These are phyloP conservation scores for Gaeumannomyces sp. DNA, from an alignment of 2,329 filamentous ascomycete genomes.

Conservation along the genomic window DNA sequence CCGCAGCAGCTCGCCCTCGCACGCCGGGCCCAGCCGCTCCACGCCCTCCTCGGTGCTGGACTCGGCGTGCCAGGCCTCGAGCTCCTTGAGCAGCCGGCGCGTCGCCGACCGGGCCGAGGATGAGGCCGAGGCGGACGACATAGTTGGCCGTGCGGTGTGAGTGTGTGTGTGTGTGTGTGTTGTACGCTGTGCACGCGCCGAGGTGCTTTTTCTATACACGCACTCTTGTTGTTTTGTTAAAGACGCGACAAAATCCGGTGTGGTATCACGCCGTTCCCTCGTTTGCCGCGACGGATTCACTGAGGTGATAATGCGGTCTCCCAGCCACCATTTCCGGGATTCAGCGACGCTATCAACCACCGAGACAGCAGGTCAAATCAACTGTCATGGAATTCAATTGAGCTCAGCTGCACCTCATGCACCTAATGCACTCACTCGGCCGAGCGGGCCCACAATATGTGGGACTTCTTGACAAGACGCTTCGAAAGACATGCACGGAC, in stretches of 20 bases:
- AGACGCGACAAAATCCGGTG: too few species aligned
- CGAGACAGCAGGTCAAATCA: not conserved
- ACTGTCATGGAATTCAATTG: not conserved
- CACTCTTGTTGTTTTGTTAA: not conserved
- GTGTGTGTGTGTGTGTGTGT: slow-evolving; percentile 1
- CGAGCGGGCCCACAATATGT: not conserved
- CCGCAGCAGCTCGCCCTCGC: slow-evolving; percentile 47
- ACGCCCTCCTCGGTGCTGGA: slow-evolving; percentile 44
- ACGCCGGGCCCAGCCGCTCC: slow-evolving; percentile 50
- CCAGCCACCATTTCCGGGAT: not conserved
- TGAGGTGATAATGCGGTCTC: not conserved
- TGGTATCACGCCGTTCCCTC: too few species aligned
- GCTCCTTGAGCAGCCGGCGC: slow-evolving; percentile 53
- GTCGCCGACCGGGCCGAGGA: slow-evolving; percentile 38
- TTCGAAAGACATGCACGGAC: not conserved
- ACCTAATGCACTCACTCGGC: too few species aligned
- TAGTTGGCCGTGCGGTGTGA: slow-evolving; percentile 9
- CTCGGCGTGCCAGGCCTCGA: slow-evolving; percentile 43
- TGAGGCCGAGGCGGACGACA: slow-evolving; percentile 17
- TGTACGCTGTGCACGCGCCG: not conserved
- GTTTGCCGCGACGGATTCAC: not conserved
- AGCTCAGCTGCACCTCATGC: not conserved
- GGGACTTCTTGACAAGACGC: too few species aligned
- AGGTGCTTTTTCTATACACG: not conserved
- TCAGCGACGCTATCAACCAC: not conserved